phyloP scores from a whole-genome alignment of 192 early-diverging fungal genomes.

The Funneliformis geosporum region DNA sequence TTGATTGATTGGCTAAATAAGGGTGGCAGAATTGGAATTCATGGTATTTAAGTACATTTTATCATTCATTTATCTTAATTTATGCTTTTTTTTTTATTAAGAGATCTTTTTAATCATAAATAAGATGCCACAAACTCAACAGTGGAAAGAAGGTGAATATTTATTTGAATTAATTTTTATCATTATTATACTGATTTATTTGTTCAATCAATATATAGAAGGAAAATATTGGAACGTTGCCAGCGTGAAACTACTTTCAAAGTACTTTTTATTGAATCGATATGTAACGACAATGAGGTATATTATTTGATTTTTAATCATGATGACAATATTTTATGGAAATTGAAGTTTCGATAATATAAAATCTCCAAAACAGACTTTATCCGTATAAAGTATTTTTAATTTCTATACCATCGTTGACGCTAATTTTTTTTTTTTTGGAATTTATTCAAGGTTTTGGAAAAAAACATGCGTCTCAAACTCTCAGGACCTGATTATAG shows the following conservation, averaged over 20 bases:
- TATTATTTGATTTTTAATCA: no score
- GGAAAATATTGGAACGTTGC: slow-evolving; percentile 61
- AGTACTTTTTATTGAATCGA: slow-evolving; percentile 78
- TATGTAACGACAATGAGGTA: slow-evolving; percentile 77
- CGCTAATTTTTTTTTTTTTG: background rate
- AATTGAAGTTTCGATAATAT: no score
- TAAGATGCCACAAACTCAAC: slow-evolving; percentile 97
- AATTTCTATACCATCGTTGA: background rate
- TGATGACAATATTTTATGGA: no score
- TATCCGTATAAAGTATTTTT: no score
- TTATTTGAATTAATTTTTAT: slow-evolving; percentile 40
- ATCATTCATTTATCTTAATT: background rate
- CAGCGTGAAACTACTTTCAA: slow-evolving; percentile 62
- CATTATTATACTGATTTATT: slow-evolving; percentile 41
- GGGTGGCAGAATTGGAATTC: slow-evolving; percentile 87
- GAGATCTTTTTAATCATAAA: slow-evolving; percentile 37
- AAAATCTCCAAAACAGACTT: no score
- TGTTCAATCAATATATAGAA: slow-evolving; percentile 37
- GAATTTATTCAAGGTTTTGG: slow-evolving; percentile 54
- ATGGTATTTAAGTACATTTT: slow-evolving; percentile 39
- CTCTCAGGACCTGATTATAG: slow-evolving; percentile 93
- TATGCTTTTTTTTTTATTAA: slow-evolving; percentile 21
- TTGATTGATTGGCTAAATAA: slow-evolving; percentile 84
- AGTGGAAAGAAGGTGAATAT: slow-evolving; percentile 64
- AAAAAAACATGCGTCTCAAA: slow-evolving; percentile 87